Base-by-base conservation (phyloP, 176 grass and related monocot species). In the Juncus effusus region DNA sequence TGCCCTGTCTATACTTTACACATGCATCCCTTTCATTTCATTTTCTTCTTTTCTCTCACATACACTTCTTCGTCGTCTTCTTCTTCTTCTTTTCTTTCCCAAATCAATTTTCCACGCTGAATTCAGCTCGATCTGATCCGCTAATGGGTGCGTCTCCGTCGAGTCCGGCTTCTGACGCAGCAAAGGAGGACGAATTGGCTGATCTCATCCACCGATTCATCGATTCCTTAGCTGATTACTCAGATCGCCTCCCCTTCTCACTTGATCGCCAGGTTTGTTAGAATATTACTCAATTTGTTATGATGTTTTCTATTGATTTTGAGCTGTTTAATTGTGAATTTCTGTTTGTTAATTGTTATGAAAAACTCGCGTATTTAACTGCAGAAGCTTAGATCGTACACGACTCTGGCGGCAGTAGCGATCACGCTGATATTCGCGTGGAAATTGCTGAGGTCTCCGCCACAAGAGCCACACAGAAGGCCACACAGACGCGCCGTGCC, bases 171-270 rank as follows among this genome's bases (percentile, higher is more conserved):
- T 52, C 73, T 10, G 63, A 81, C 63, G 78, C 51, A 44, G 80
- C 79, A 59, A 99, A 93, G 70, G 85, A 84, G 15, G 76, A 99
- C 16, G 95, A 99, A 73, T 77, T 99, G 16, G 75, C 80, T 74
- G 86, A 99, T 99, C 89, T 99, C 80, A 66, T 81, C 75, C 75
- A 87, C 50, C 85, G 89, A n/a, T 80, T 99, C 64, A 78, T 94
- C 51, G 76, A 81, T 50, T 74, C 81, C 16, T 68, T 99, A 13
- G 75, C 76, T 11, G 77, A 87, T 59, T 87, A 94, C 85, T 84
- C 85, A 35, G 85, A 74, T 76, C 83, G 75, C 64, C 83, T 99
- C 3, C 95, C 95, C 41, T 90, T 99, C 69, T 73, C 77, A 16
- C 69, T 94, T 77, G 89, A 94, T 75, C 85, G 86, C 78, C 95